Percentiles rank a stretch among this genome's conserved stretches.
Conservation (phyloP, 352 stramenopile genomes). For the Globisporangium splendens region DNA sequence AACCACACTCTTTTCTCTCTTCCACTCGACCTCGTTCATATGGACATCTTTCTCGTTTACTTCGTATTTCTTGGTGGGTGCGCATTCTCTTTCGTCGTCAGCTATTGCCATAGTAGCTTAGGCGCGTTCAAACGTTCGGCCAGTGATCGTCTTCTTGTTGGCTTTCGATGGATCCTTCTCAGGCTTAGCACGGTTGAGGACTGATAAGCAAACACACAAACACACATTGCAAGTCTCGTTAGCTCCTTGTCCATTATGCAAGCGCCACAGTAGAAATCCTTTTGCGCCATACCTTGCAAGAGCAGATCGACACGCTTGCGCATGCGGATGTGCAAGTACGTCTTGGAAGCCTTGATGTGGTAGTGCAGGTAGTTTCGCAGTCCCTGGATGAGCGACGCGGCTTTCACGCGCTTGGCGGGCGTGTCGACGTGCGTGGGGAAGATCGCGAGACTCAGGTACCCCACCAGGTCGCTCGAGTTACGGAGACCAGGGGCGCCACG, state of each 20-base stretch:
- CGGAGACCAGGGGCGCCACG: slow-evolving; percentile 59
- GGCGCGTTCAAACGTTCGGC: slow-evolving; percentile 85
- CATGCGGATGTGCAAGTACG: slow-evolving; percentile 95
- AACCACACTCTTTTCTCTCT: no score
- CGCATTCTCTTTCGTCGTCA: no score
- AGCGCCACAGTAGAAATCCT: background rate
- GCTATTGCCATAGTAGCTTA: slow-evolving; percentile 12
- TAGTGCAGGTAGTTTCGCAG: slow-evolving; percentile 95
- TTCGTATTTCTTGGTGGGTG: no score
- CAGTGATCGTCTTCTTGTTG: slow-evolving; percentile 90
- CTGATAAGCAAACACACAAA: slow-evolving; percentile 22
- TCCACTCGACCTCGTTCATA: no score
- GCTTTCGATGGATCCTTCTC: slow-evolving; percentile 88
- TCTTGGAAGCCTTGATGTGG: slow-evolving; percentile 96
- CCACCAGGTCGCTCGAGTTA: slow-evolving; percentile 70
- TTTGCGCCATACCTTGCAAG: slow-evolving; percentile 70
- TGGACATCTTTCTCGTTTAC: no score
- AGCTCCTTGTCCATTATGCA: background rate
- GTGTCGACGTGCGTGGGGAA: slow-evolving; percentile 90
- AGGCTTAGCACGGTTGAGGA: slow-evolving; percentile 90
- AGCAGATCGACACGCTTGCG: slow-evolving; percentile 90
- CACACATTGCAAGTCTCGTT: background rate
- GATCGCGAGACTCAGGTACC: slow-evolving; percentile 87
- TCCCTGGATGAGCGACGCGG: slow-evolving; percentile 79
- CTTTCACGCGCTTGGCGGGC: slow-evolving; percentile 85